A percentile compares a stretch with the other conserved stretches of the same genome.
These are phyloP conservation scores for Coriaria nepalensis DNA, from an alignment of 306 rosid species.

Conservation along the genomic window DNA sequence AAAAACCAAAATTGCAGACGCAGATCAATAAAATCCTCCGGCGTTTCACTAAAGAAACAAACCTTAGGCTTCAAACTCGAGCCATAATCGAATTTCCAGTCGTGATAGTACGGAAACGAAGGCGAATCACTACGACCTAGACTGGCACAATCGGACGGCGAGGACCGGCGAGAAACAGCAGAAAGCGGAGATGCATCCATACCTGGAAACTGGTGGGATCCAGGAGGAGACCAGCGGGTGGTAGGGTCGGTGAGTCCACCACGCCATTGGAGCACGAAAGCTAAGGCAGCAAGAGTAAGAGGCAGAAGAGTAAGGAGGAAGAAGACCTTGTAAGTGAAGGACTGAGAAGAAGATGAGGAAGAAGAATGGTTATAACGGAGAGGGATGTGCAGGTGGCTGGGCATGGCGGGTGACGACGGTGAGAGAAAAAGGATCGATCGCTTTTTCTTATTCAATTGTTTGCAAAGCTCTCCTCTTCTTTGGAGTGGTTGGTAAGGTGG, in stretches of 20 bases:
- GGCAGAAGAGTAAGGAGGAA: constrained; percentile 83
- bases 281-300: constrained; percentile 71
- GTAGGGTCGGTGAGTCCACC: constrained; percentile 80
- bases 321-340: constrained; percentile 55
- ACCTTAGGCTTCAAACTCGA: constrained; percentile 81
- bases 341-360: constrained; percentile 28
- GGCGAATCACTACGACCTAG: constrained; percentile 61
- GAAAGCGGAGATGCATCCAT: constrained; percentile 79
- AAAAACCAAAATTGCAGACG: constrained; percentile 2
- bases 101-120: constrained; percentile 61
- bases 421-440: constrained; percentile 6
- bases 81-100: constrained; percentile 63
- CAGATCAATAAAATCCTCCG: constrained; percentile 4
- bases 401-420: constrained; percentile 22
- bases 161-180: constrained; percentile 32
- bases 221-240: constrained; percentile 61
- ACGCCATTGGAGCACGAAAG: constrained; percentile 97
- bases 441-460: not conserved
- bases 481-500: not conserved
- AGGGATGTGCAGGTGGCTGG: constrained; percentile 41
- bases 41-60: not conserved
- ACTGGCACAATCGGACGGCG: constrained; percentile 43
- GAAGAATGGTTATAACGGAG: constrained; percentile 39
- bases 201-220: constrained; percentile 75
- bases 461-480: not conserved